phyloP scores from a whole-genome alignment of 2,329 filamentous ascomycete species.

The Escovopsis sp. region DNA sequence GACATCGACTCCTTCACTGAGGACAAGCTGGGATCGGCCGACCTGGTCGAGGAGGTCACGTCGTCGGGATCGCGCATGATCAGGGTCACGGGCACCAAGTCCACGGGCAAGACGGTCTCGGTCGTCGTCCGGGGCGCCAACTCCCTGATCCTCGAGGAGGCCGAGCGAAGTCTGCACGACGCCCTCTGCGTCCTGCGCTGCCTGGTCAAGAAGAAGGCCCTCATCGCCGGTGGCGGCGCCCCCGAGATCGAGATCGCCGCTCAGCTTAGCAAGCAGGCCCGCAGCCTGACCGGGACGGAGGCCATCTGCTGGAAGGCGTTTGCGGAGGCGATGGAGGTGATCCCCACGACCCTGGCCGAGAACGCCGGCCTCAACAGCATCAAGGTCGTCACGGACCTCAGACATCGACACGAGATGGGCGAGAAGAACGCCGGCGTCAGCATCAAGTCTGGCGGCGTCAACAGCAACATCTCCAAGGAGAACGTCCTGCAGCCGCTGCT shows the following conservation, averaged over 20 bases:
- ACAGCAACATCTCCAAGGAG: slow-evolving; percentile 91
- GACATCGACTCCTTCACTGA: slow-evolving; percentile 98
- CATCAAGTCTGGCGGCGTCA: slow-evolving; percentile 95
- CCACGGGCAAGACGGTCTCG: slow-evolving; percentile 75
- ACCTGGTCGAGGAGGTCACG: slow-evolving; percentile 85
- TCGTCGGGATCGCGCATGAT: slow-evolving; percentile 81
- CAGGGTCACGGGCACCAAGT: slow-evolving; percentile 85
- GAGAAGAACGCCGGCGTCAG: slow-evolving; percentile 95
- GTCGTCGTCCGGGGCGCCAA: slow-evolving; percentile 93
- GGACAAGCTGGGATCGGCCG: slow-evolving; percentile 89
- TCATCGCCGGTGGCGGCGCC: slow-evolving; percentile 91
- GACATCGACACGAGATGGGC: slow-evolving; percentile 86
- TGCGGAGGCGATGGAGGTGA: slow-evolving; percentile 91
- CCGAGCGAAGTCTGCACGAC: slow-evolving; percentile 91
- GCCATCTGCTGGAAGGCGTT: slow-evolving; percentile 99
- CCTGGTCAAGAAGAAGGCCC: slow-evolving; percentile 97
- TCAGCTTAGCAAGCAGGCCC: slow-evolving; percentile 66
- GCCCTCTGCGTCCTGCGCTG: slow-evolving; percentile 95
- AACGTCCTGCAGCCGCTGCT: slow-evolving; percentile 92
- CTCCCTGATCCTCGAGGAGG: slow-evolving; percentile 86
- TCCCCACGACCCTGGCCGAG: slow-evolving; percentile 91
- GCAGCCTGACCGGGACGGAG: slow-evolving; percentile 78
- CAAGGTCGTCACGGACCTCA: slow-evolving; percentile 92
- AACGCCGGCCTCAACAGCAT: slow-evolving; percentile 97
- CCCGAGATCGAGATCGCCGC: slow-evolving; percentile 94